Conservation (phyloP, 768 basidiomycete genomes). For the Podaxis sp. region DNA sequence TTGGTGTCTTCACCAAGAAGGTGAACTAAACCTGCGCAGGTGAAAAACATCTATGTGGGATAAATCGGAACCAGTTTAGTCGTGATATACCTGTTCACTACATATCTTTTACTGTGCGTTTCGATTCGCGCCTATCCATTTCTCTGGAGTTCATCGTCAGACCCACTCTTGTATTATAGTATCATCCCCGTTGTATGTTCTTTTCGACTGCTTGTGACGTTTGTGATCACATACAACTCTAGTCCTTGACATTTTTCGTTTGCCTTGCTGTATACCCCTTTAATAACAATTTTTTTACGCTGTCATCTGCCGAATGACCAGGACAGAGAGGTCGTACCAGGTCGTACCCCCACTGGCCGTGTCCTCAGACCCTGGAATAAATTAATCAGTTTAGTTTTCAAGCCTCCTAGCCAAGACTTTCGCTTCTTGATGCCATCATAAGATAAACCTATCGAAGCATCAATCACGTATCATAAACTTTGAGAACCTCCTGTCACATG, state of each 20-base stretch:
- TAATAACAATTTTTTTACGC: not conserved
- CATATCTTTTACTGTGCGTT: not conserved
- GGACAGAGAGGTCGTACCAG: no score
- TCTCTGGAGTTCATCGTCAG: not conserved
- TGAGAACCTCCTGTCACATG: no score
- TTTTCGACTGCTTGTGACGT: not conserved
- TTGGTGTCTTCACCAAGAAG: conserved; percentile 39
- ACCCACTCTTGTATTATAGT: not conserved
- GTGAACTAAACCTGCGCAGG: conserved; percentile 1
- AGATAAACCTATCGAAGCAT: no score
- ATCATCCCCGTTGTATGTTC: not conserved
- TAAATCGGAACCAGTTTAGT: not conserved
- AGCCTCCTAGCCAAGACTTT: no score
- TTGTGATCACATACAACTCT: not conserved
- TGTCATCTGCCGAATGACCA: not conserved
- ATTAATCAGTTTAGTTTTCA: no score
- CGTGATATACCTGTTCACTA: not conserved
- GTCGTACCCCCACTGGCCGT: no score
- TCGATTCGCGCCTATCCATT: not conserved
- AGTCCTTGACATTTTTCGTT: not conserved
- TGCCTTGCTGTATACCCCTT: not conserved
- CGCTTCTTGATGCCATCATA: no score
- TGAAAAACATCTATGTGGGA: not conserved
- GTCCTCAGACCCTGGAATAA: no score
- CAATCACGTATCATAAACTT: no score